Evolutionary conservation across 306 rosid species (phyloP).

Genomic region (Fragaria ananassa): DNA sequence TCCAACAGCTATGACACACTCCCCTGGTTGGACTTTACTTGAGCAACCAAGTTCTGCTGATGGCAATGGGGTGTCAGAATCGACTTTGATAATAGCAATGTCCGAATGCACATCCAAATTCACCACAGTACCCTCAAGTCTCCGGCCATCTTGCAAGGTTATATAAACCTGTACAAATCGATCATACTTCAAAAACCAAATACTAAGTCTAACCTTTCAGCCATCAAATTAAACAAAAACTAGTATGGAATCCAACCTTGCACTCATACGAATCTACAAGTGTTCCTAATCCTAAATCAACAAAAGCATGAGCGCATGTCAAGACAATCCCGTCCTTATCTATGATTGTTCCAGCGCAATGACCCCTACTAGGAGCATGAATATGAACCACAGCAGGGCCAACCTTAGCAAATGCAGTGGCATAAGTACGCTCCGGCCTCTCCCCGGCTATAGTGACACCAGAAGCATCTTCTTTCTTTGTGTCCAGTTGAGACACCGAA

Average conservation of each 20-base stretch:
- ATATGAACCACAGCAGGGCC: conserved; percentile 85
- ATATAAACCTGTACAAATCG: conserved; percentile 55
- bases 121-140: conserved; percentile 65
- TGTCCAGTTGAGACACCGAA: conserved; percentile 33
- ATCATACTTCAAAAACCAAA: background rate
- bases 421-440: conserved; percentile 54
- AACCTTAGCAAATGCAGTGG: conserved; percentile 75
- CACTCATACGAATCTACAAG: conserved; percentile 44
- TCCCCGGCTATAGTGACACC: conserved; percentile 24
- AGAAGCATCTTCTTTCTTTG: conserved; percentile 31
- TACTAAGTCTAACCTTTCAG: background rate
- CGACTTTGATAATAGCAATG: conserved; percentile 73
- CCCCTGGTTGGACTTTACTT: conserved; percentile 82
- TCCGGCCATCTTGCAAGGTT: conserved; percentile 86
- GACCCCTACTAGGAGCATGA: conserved; percentile 45
- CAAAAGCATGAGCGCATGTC: conserved; percentile 84
- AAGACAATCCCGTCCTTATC: conserved; percentile 72
- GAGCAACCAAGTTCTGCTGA: conserved; percentile 78
- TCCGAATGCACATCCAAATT: conserved; percentile 84
- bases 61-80: conserved; percentile 76
- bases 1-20: conserved; percentile 82
- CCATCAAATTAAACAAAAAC: background rate
- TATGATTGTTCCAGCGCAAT: conserved; percentile 81
- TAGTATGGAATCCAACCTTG: conserved; percentile 49
- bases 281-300: conserved; percentile 50